phyloP scores from a whole-genome alignment of 352 stramenopile species.

The Globisporangium middletonii region DNA sequence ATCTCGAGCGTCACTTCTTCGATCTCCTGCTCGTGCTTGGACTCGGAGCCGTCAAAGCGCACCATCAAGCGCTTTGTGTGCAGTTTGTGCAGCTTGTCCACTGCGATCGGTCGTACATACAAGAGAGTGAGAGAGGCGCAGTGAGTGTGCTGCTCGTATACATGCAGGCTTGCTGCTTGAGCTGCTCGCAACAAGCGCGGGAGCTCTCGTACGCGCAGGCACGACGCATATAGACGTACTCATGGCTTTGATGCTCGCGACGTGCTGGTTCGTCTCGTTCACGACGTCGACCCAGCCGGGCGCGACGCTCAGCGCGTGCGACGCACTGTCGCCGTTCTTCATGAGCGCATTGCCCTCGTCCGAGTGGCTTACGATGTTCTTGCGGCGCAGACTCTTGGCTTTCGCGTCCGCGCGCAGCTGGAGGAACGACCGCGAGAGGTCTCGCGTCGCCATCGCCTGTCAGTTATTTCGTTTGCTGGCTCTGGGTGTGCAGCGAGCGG shows the following conservation, averaged over 20 bases:
- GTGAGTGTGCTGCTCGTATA: not conserved
- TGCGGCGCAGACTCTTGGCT: constrained; percentile 76
- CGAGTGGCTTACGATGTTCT: constrained; percentile 73
- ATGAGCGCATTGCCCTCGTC: constrained; percentile 67
- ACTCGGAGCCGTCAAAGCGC: constrained; percentile 81
- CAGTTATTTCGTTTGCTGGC: not conserved
- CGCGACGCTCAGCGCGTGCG: constrained; percentile 27
- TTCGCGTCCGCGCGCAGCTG: constrained; percentile 73
- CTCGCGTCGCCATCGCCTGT: constrained; percentile 64
- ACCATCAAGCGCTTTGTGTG: constrained; percentile 86
- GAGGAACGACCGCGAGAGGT: constrained; percentile 67
- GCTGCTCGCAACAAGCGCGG: no score
- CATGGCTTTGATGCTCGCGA: constrained; percentile 73
- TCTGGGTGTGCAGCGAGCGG: not conserved
- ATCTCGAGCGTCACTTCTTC: constrained; percentile 74
- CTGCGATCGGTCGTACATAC: constrained; percentile 19
- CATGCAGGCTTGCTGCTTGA: not conserved
- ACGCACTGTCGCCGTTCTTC: constrained; percentile 36
- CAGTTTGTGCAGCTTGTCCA: constrained; percentile 81
- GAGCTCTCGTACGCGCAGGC: not conserved
- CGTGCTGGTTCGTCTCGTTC: constrained; percentile 72
- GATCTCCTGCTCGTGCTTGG: constrained; percentile 83
- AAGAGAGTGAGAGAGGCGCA: not conserved
- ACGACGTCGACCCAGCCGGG: constrained; percentile 80
- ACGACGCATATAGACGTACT: constrained; percentile 35